Percentiles rank a stretch among this genome's conserved stretches.
Evolutionary conservation across 164 flowering plant genomes (phyloP).

Genomic region (grape (Vitis vinifera)): DNA sequence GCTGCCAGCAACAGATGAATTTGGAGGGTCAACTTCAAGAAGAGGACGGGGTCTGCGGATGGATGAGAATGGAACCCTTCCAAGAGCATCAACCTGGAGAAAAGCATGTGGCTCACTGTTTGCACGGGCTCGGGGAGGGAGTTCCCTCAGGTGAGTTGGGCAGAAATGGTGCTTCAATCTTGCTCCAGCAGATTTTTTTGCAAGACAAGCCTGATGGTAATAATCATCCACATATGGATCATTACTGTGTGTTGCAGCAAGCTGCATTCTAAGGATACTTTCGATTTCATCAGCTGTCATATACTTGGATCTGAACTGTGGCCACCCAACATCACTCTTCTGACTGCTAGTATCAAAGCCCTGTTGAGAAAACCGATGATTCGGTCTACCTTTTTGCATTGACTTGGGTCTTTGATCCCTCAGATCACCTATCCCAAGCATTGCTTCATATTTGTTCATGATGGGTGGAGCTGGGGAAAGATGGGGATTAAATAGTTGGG

Average conservation of each 20-base stretch:
- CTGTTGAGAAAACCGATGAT: slow-evolving; percentile 30
- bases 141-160: slow-evolving; percentile 48
- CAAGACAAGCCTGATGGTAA: slow-evolving; percentile 61
- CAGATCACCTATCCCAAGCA: slow-evolving; percentile 35
- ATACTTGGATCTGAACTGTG: slow-evolving; percentile 51
- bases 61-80: slow-evolving; percentile 60
- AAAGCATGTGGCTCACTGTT: slow-evolving; percentile 51
- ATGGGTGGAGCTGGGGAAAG: slow-evolving; percentile 44
- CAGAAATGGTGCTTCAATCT: slow-evolving; percentile 50
- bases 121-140: slow-evolving; percentile 44
- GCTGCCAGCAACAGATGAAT: slow-evolving; percentile 24
- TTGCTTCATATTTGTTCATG: slow-evolving; percentile 42
- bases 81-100: slow-evolving; percentile 67
- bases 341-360: slow-evolving; percentile 34
- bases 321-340: slow-evolving; percentile 42
- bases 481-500: slow-evolving; percentile 46
- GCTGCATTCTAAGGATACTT: slow-evolving; percentile 56
- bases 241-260: slow-evolving; percentile 60
- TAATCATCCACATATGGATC: slow-evolving; percentile 70
- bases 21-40: slow-evolving; percentile 55
- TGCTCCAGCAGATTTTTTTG: slow-evolving; percentile 45
- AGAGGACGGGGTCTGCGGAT: slow-evolving; percentile 69
- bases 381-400: slow-evolving; percentile 34
- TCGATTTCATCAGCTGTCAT: slow-evolving; percentile 63
- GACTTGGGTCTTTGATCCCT: slow-evolving; percentile 38